Percentiles rank a stretch among this genome's conserved stretches.
These are phyloP conservation scores for Naumovozyma baii DNA, from an alignment of 805 yeast species.

Conservation along the genomic window DNA sequence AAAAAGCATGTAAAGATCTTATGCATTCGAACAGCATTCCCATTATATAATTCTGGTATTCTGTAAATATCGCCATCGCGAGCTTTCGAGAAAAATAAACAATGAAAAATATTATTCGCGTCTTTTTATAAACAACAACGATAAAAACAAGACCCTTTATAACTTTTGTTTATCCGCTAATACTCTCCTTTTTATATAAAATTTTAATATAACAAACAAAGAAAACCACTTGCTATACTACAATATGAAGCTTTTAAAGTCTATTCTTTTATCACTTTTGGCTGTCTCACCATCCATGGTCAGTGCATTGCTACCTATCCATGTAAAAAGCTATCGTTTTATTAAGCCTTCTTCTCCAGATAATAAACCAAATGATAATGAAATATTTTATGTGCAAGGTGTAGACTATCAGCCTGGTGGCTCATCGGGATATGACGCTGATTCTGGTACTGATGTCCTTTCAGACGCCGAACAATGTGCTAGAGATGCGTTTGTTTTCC, in stretches of 20 bases:
- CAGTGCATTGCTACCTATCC: constrained; percentile 48
- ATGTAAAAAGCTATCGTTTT: constrained; percentile 47
- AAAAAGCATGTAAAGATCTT: neutral
- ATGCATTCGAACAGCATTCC: no score
- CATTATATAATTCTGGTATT: no score
- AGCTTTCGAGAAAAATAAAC: no score
- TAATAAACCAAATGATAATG: constrained; percentile 32
- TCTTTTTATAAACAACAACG: no score
- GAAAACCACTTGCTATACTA: neutral
- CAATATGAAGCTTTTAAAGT: constrained; percentile 5
- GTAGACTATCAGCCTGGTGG: constrained; percentile 94
- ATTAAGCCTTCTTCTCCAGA: constrained; percentile 40
- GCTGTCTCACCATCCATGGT: constrained; percentile 13
- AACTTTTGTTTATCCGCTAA: no score
- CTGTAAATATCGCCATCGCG: no score
- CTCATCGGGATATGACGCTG: constrained; percentile 43
- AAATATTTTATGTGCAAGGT: constrained; percentile 72
- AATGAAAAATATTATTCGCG: no score
- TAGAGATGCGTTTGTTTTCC: constrained; percentile 71
- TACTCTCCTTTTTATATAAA: no score
- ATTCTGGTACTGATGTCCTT: constrained; percentile 48
- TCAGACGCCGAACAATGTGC: constrained; percentile 60
- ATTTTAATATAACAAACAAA: no score
- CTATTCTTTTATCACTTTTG: constrained; percentile 7
- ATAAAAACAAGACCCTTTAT: no score